phyloP scores from a whole-genome alignment of 306 rosid genomes.

The Pueraria montana region DNA sequence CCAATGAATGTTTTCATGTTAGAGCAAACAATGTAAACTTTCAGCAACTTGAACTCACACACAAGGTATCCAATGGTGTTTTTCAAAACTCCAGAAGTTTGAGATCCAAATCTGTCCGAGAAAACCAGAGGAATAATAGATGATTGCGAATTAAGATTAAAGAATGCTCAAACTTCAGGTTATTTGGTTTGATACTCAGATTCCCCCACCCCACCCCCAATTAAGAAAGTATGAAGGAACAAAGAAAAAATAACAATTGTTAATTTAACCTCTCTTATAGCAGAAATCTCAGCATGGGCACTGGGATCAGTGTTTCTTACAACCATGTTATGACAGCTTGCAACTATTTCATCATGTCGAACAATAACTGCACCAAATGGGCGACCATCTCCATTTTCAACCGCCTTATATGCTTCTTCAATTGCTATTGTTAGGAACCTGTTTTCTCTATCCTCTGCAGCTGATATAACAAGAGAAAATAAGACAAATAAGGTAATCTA shows the following conservation, averaged over 20 bases:
- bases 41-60: too few species aligned
- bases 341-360: conserved; percentile 79
- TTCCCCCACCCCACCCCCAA: too few species aligned
- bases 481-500: background rate
- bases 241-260: background rate
- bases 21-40: too few species aligned
- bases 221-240: too few species aligned
- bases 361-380: conserved; percentile 90
- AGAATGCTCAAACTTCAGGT: background rate
- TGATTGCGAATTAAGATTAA: background rate
- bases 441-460: conserved; percentile 78
- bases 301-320: conserved; percentile 76
- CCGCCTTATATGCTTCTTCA: conserved; percentile 88
- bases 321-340: conserved; percentile 87
- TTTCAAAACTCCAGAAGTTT: too few species aligned
- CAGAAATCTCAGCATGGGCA: conserved; percentile 88
- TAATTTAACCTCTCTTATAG: conserved; percentile 77
- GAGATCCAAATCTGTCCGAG: conserved; percentile 23
- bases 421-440: conserved; percentile 72
- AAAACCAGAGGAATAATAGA: background rate
- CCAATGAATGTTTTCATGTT: background rate
- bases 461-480: conserved; percentile 48
- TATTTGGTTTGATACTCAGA: background rate
- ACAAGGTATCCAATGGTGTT: too few species aligned
- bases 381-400: conserved; percentile 80